Evolutionary conservation across 768 basidiomycete genomes (phyloP).

Genomic region (Clitopilus passeckerianus): DNA sequence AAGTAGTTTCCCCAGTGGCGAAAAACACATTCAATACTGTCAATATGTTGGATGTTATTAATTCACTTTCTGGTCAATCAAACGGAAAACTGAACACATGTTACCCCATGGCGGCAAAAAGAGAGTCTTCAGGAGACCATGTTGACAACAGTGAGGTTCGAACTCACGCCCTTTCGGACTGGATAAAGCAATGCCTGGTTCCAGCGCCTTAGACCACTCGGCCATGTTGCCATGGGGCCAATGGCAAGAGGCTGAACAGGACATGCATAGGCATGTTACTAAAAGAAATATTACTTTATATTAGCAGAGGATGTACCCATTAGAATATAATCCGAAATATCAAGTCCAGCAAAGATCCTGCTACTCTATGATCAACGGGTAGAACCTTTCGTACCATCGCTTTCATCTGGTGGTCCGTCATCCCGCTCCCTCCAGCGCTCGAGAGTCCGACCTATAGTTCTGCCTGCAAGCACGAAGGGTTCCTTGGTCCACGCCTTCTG

Average conservation of each 20-base stretch:
- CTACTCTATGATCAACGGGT: constrained; percentile 7
- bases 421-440: constrained; percentile 43
- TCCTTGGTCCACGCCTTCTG: constrained; percentile 62
- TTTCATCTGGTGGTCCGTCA: constrained; percentile 28
- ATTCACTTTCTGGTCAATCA: neutral
- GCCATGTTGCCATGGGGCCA: constrained; percentile 38
- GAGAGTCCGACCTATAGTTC: constrained; percentile 33
- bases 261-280: neutral
- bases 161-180: constrained; percentile 15
- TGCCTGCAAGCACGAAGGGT: constrained; percentile 45
- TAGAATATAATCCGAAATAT: neutral
- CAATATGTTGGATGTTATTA: neutral
- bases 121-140: neutral
- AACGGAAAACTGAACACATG: neutral
- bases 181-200: constrained; percentile 30
- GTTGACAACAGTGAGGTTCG: constrained; percentile 14
- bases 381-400: constrained; percentile 22
- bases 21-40: no score
- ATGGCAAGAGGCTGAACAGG: neutral
- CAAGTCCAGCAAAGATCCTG: neutral
- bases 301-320: neutral
- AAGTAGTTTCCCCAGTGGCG: no score
- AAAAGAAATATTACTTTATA: neutral
- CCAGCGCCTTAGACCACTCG: constrained; percentile 61
- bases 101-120: neutral